Percentiles rank a stretch among this genome's conserved stretches.
phyloP scores from a whole-genome alignment of 352 stramenopile genomes.

The Lagenidium sp. region DNA sequence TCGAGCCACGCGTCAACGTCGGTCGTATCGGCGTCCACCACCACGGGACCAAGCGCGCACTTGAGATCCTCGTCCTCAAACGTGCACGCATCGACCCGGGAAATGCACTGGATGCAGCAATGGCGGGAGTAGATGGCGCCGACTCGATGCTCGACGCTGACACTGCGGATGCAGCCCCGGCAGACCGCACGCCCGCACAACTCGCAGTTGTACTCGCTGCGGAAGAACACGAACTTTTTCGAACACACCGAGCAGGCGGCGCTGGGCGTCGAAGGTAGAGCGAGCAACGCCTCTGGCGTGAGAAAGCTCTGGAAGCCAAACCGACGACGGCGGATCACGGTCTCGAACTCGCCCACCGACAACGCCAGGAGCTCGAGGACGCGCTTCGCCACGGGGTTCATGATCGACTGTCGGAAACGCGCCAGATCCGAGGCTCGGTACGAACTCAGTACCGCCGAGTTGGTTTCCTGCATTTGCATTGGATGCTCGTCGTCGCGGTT shows the following conservation, averaged over 20 bases:
- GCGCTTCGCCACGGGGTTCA: constrained; percentile 37
- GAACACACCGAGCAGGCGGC: constrained; percentile 33
- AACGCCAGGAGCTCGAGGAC: constrained; percentile 36
- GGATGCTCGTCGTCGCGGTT: constrained; percentile 11
- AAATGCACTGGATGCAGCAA: constrained; percentile 41
- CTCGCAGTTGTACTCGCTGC: constrained; percentile 40
- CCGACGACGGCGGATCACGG: constrained; percentile 44
- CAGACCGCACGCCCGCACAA: constrained; percentile 46
- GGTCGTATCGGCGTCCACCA: constrained; percentile 28
- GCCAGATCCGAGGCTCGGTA: constrained; percentile 20
- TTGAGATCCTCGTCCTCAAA: constrained; percentile 56
- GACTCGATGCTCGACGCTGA: constrained; percentile 39
- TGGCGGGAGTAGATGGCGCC: constrained; percentile 38
- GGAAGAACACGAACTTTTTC: constrained; percentile 38
- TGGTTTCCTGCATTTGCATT: constrained; percentile 17
- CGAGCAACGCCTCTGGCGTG: too few species aligned
- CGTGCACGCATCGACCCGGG: constrained; percentile 39
- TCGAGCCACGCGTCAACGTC: constrained; percentile 35
- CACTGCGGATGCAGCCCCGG: constrained; percentile 37
- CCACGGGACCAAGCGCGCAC: constrained; percentile 24
- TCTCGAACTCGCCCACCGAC: constrained; percentile 40
- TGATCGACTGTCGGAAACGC: constrained; percentile 19
- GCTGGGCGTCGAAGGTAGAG: too few species aligned
- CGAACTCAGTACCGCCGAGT: constrained; percentile 5
- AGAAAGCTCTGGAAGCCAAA: constrained; percentile 66